Base-by-base conservation (phyloP, 2,329 filamentous ascomycete genomes). In the Fusarium secorum region DNA sequence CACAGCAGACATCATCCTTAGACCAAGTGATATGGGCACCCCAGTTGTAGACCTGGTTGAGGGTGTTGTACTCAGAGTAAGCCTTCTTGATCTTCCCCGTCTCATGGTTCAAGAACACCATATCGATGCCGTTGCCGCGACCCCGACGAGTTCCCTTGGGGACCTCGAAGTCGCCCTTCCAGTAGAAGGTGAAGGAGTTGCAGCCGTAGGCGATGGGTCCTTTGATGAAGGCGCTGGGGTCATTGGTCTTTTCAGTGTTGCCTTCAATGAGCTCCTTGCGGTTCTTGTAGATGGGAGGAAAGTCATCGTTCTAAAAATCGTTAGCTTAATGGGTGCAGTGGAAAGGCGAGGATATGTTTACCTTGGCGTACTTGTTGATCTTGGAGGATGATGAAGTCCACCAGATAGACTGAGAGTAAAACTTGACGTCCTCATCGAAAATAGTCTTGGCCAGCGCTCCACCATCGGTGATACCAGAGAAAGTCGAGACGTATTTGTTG, bases 11-110 rank as follows among this genome's bases (percentile, higher is more conserved):
- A 4, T 62, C 32, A 5, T 73, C 62, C 58, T 71, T 73, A 11
- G 66, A n/a, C 70, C 70, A 68, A 2, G 70, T 72, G 20, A 72
- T 64, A 15, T 74, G 71, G 0, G 71, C 69, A 11, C 71, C 71
- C 69, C 66, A 72, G 54, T 68, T 74, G 44, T 72, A 62, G 5
- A 63, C 62, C 60, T 74, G 71, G 59, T 74, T 74, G 1, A 74
- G 71, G 2, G 71, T 74, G 62, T 74, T 74, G 33, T 72, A 72
- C 69, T 74, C 71, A 11, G 71, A 74, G 20, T 56, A 74, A 10
- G 69, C 66, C 49, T 59, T 55, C n/a, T 20, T 52, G 14, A 73
- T 13, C 55, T 73, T 72, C 8, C 58, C 70, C 14, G 66, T 68
- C 20, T 26, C 24, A 2, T 57, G 32, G 22, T 52, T 70, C 33